Percentiles rank a stretch among this genome's conserved stretches.
phyloP scores from a whole-genome alignment of 164 flowering plant genomes.

The Liquidambar formosana region DNA sequence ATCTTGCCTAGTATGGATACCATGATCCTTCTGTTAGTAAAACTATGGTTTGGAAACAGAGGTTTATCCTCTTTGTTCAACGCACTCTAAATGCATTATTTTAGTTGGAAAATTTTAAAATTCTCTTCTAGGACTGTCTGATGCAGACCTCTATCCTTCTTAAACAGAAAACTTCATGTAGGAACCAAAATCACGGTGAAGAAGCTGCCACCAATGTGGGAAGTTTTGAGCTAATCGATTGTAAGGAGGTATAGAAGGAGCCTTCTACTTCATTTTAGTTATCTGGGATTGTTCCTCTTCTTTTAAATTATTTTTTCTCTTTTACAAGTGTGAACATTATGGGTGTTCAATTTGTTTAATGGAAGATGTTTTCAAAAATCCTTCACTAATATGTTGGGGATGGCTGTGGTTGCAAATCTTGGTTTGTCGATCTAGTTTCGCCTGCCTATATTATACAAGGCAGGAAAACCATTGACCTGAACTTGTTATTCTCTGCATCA shows the following conservation, averaged over 20 bases:
- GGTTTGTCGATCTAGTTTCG: not conserved
- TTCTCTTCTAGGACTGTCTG: conserved; percentile 24
- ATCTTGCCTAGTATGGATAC: not conserved
- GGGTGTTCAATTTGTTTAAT: not conserved
- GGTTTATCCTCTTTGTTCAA: conserved; percentile 2
- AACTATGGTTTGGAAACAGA: not conserved
- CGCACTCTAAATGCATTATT: not conserved
- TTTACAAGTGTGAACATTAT: not conserved
- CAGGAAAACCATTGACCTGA: not conserved
- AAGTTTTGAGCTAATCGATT: conserved; percentile 51
- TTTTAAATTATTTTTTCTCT: not conserved
- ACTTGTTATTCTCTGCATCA: not conserved
- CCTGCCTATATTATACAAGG: not conserved
- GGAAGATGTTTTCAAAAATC: not conserved
- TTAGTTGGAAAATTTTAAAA: conserved; percentile 2
- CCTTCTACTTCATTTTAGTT: conserved; percentile 9
- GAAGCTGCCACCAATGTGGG: conserved; percentile 49
- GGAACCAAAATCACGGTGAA: conserved; percentile 37
- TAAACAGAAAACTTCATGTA: conserved; percentile 40
- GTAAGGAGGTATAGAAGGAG: conserved; percentile 51
- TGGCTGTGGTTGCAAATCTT: not conserved
- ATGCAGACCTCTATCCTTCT: conserved; percentile 39
- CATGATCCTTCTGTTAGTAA: not conserved
- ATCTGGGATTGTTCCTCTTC: conserved; percentile 13
- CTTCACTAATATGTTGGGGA: not conserved